Percentiles rank a stretch among this genome's conserved stretches.
Conservation (phyloP, 805 yeast species). For the Nakazawaea populi region DNA sequence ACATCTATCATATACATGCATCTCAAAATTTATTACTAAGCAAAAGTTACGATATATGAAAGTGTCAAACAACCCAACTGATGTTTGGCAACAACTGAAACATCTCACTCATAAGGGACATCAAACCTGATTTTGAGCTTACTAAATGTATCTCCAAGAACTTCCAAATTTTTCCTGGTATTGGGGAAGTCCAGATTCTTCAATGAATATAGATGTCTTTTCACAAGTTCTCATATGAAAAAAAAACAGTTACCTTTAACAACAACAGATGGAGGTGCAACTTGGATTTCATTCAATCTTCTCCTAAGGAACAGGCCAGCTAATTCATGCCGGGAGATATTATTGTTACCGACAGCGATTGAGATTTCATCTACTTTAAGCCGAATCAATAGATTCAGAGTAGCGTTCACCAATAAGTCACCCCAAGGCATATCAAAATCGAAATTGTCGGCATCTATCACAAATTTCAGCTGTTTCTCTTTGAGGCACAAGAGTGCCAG, state of each 20-base stretch:
- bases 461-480: not conserved
- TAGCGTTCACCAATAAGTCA: not conserved
- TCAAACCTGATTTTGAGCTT: not conserved
- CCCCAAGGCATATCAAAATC: not conserved
- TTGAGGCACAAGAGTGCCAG: not conserved
- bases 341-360: not conserved
- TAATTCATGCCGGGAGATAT: not conserved
- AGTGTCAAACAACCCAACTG: too few species aligned
- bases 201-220: not conserved
- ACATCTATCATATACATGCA: too few species aligned
- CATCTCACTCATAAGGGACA: not conserved
- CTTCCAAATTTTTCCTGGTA: not conserved
- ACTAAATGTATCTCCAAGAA: not conserved
- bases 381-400: not conserved
- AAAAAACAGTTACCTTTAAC: not conserved
- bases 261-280: not conserved
- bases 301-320: not conserved
- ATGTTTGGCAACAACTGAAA: too few species aligned
- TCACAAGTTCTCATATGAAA: not conserved
- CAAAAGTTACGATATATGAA: too few species aligned
- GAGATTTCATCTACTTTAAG: not conserved
- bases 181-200: not conserved
- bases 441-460: not conserved
- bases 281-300: not conserved
- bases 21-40: too few species aligned